A percentile compares a stretch with the other conserved stretches of the same genome.
Conservation (phyloP, 345 rosid genomes). For the Citrus trifoliata region DNA sequence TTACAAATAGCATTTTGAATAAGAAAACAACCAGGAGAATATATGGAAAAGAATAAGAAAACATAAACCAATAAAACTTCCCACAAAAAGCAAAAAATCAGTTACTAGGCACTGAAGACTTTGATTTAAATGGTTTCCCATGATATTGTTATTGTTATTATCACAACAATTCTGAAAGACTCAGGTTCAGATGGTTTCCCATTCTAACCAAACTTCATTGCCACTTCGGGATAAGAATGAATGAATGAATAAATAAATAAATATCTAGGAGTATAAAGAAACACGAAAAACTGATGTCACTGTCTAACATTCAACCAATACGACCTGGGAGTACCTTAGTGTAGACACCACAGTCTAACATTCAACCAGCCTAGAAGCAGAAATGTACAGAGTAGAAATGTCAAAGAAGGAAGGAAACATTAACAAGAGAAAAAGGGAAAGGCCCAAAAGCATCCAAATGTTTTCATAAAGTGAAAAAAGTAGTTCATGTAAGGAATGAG, state of each 20-base stretch:
- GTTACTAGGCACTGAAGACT: not conserved
- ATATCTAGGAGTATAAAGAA: not conserved
- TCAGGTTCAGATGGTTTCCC: not conserved
- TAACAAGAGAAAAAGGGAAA: not conserved
- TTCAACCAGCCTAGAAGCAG: not conserved
- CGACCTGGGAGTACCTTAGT: too few relatives aligned
- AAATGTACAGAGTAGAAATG: not conserved
- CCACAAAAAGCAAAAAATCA: not conserved
- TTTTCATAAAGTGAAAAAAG: not conserved
- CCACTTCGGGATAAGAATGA: not conserved
- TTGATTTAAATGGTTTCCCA: not conserved
- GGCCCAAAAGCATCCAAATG: not conserved
- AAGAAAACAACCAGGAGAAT: not conserved
- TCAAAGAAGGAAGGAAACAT: not conserved
- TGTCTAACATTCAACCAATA: too few relatives aligned
- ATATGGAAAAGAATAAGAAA: not conserved
- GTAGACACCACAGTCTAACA: too few relatives aligned
- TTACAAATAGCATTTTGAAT: not conserved
- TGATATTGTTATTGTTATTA: not conserved
- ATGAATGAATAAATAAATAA: not conserved
- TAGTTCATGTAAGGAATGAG: not conserved
- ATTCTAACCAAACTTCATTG: conserved; percentile 7
- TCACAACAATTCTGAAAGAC: not conserved
- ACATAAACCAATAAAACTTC: not conserved
- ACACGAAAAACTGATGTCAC: not conserved